Percentiles rank a stretch among this genome's conserved stretches.
Conservation (phyloP, 345 rosid species). For the Moringa oleifera region DNA sequence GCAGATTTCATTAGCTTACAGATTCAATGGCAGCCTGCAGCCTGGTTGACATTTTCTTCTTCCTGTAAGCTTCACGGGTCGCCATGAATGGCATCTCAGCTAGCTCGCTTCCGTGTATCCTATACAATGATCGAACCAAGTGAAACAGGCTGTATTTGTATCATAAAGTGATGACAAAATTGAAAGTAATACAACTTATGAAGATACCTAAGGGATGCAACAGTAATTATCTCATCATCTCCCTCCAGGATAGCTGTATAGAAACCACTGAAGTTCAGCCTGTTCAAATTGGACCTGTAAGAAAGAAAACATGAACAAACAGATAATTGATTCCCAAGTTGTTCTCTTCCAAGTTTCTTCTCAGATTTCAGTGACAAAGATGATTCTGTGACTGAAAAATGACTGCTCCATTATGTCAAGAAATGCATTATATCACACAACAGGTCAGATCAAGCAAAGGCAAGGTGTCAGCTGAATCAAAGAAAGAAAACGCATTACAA, state of each 20-base stretch:
- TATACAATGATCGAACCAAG: conserved; percentile 9
- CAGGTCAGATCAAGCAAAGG: too few relatives aligned
- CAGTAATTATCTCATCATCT: conserved; percentile 31
- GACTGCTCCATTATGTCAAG: too few relatives aligned
- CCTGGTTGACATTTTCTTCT: conserved; percentile 32
- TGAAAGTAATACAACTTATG: background rate
- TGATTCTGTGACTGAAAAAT: too few relatives aligned
- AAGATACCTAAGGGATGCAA: conserved; percentile 34
- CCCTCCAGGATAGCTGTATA: conserved; percentile 33
- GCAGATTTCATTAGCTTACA: conserved; percentile 11
- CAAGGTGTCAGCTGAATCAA: too few relatives aligned
- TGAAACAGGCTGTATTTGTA: conserved; percentile 5
- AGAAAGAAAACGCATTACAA: too few relatives aligned
- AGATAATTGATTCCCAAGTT: too few relatives aligned
- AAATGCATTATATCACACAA: too few relatives aligned
- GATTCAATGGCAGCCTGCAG: conserved; percentile 30
- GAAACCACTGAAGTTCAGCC: conserved; percentile 30
- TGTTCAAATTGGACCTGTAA: conserved; percentile 32
- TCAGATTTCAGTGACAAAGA: too few relatives aligned
- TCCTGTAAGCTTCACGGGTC: conserved; percentile 32
- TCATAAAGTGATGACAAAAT: conserved; percentile 1
- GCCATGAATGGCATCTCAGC: conserved; percentile 39
- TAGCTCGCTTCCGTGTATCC: conserved; percentile 29
- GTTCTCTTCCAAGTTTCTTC: too few relatives aligned
- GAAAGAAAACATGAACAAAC: too few relatives aligned